Percentiles rank a stretch among this genome's conserved stretches.
These are phyloP conservation scores for Solanum virginianum DNA, from an alignment of 257 asterid species.

Conservation along the genomic window DNA sequence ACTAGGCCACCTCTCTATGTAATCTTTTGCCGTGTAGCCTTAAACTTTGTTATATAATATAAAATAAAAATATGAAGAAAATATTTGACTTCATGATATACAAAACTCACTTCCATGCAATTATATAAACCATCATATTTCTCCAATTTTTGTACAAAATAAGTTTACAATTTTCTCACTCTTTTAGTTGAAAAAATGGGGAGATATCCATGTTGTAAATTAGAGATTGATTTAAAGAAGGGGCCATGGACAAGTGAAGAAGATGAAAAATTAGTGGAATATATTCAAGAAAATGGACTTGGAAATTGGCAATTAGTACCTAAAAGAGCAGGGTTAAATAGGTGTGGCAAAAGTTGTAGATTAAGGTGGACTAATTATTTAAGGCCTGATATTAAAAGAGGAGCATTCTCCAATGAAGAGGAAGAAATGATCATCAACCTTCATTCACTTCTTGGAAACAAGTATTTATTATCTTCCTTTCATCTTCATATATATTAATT, in stretches of 20 bases:
- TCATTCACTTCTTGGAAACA: constrained; percentile 21
- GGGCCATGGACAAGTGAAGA: constrained; percentile 32
- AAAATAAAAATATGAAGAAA: neutral
- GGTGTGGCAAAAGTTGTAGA: constrained; percentile 36
- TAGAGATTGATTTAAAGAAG: constrained; percentile 9
- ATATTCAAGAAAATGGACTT: constrained; percentile 8
- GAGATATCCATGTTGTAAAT: constrained; percentile 5
- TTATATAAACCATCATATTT: neutral
- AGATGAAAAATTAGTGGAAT: constrained; percentile 10
- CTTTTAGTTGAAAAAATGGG: neutral
- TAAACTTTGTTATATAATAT: neutral
- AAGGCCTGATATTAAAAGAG: constrained; percentile 26
- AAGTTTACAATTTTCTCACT: neutral
- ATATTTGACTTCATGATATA: constrained; percentile 3
- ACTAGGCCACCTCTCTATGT: neutral
- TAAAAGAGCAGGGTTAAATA: constrained; percentile 13
- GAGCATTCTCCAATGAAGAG: constrained; percentile 18
- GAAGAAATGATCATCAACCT: constrained; percentile 14
- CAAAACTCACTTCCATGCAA: neutral
- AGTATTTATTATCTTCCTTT: neutral
- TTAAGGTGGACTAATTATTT: constrained; percentile 31
- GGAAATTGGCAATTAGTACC: constrained; percentile 24
- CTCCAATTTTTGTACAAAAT: neutral
- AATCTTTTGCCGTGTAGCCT: neutral
- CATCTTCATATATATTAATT: neutral